Evolutionary conservation across 495 filamentous ascomycete species (phyloP), one percentile per base, ranked within the genome.

Genomic region (Friedmanniomyces simplex): DNA sequence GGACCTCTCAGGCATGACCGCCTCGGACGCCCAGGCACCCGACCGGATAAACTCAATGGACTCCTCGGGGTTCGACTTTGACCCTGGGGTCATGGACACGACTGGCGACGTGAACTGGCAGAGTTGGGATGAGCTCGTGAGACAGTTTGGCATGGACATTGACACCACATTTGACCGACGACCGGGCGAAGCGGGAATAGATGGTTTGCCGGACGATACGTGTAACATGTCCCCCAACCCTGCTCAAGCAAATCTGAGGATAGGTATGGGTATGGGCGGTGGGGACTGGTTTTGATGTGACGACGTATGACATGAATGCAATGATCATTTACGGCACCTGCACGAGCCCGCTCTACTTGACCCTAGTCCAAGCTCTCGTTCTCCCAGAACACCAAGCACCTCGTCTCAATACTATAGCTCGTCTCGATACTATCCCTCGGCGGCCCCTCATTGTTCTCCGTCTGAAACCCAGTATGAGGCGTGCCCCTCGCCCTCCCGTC

Each of bases 81-180:
- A 61, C 20, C 16, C 45, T 2, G 39, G 25, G 10, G 26, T 59
- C 13, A 43, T 59, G 45, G 46, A 55, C 30, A 52, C 50, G 1
- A n/a, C 50, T 39, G 57, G 48, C 32, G 61, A 59, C 20, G 3
- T 64, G 25, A 63, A 64, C 36, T 67, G 64, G 64, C 58, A 59
- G 14, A 57, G 55, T 34, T 67, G 59, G 55, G 62, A 64, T 45
- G 30, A 64, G 53, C 58, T 67, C n/a, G 62, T 64, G 1, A 32
- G 56, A 48, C 62, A 67, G 45, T 67, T 64, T 43, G 62, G 59
- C 13, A 66, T 63, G 63, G 60, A 66, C 37, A 32, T 60, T 12
- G 63, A 66, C 39, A 57, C 51, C 6, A 48, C 57, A 8, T 54
- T 60, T 20, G 49, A 52, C 39, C 26, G 30, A 26, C 20, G 47